A percentile compares a stretch with the other conserved stretches of the same genome.
phyloP scores from a whole-genome alignment of 2,329 filamentous ascomycete species.

The Aspergillus alliaceus region DNA sequence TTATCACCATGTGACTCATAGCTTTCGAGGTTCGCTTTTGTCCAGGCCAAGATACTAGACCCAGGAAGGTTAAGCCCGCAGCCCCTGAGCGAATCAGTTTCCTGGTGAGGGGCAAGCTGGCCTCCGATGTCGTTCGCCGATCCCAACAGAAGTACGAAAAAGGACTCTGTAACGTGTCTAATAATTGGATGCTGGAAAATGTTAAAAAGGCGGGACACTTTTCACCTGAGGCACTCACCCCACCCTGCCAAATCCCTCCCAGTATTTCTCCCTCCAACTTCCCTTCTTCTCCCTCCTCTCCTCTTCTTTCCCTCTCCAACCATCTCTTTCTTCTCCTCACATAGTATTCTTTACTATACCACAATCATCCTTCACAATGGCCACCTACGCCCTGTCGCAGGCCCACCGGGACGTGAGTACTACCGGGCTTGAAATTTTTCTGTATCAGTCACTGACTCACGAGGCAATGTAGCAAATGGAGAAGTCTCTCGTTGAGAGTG shows the following conservation, averaged over 20 bases:
- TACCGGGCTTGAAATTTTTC: slow-evolving; percentile 11
- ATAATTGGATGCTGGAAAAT: neutral
- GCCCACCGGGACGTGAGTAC: slow-evolving; percentile 64
- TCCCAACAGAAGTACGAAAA: neutral
- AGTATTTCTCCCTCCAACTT: slow-evolving; percentile 7
- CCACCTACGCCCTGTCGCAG: slow-evolving; percentile 63
- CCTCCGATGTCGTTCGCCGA: neutral
- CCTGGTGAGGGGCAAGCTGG: neutral
- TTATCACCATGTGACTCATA: neutral
- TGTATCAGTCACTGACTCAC: slow-evolving; percentile 31
- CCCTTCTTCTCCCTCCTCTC: slow-evolving; percentile 1
- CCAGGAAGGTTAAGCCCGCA: neutral
- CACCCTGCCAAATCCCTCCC: slow-evolving; percentile 1
- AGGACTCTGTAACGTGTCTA: neutral
- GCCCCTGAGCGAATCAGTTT: neutral
- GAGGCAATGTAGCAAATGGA: slow-evolving; percentile 75
- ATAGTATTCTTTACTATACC: neutral
- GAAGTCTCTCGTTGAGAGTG: slow-evolving; percentile 85
- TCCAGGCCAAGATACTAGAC: neutral
- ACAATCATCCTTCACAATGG: slow-evolving; percentile 33
- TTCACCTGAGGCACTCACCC: slow-evolving; percentile 5
- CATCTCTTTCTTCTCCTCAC: slow-evolving; percentile 11
- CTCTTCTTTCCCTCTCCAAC: slow-evolving; percentile 6
- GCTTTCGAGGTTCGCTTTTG: neutral
- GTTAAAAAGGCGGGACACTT: slow-evolving; percentile 2